Evolutionary conservation across 2,329 filamentous ascomycete species (phyloP).

Genomic region (Botryosphaeria dothidea): DNA sequence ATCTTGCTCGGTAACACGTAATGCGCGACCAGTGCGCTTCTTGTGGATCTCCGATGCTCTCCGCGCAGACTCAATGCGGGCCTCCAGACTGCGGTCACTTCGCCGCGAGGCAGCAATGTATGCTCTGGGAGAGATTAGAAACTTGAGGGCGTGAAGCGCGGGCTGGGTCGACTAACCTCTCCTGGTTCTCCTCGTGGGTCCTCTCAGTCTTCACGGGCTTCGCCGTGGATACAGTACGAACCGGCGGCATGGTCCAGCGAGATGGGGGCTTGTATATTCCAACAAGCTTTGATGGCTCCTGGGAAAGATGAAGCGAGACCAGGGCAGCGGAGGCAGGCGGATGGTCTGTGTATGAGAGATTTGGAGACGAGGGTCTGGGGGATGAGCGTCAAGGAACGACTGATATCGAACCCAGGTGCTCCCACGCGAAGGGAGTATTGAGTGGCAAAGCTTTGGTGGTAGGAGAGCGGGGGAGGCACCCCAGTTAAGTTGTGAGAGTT

Average conservation of each 20-base stretch:
- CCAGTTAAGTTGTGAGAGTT: not conserved
- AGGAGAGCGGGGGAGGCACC: conserved; percentile 13
- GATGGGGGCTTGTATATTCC: not conserved
- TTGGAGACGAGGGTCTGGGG: not conserved
- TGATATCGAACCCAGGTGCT: conserved; percentile 20
- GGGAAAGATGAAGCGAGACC: not conserved
- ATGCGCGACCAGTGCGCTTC: conserved; percentile 76
- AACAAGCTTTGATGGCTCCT: not conserved
- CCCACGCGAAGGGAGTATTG: conserved; percentile 3
- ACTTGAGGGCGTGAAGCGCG: conserved; percentile 3
- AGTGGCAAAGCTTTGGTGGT: not conserved
- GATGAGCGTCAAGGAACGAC: conserved; percentile 19
- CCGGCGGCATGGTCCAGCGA: conserved; percentile 39
- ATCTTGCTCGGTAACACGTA: conserved; percentile 82
- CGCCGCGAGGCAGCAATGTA: conserved; percentile 90
- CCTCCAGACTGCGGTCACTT: conserved; percentile 83
- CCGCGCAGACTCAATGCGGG: conserved; percentile 81
- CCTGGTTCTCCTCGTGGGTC: conserved; percentile 79
- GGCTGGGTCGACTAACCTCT: conserved; percentile 49
- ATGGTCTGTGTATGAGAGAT: not conserved
- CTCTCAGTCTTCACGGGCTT: conserved; percentile 65
- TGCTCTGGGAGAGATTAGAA: conserved; percentile 55
- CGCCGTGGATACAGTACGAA: conserved; percentile 33
- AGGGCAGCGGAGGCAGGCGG: not conserved
- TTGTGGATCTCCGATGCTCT: conserved; percentile 92